Evolutionary conservation across 176 grass and related monocot genomes (phyloP).

Genomic region (Echinochloa phyllopogon): DNA sequence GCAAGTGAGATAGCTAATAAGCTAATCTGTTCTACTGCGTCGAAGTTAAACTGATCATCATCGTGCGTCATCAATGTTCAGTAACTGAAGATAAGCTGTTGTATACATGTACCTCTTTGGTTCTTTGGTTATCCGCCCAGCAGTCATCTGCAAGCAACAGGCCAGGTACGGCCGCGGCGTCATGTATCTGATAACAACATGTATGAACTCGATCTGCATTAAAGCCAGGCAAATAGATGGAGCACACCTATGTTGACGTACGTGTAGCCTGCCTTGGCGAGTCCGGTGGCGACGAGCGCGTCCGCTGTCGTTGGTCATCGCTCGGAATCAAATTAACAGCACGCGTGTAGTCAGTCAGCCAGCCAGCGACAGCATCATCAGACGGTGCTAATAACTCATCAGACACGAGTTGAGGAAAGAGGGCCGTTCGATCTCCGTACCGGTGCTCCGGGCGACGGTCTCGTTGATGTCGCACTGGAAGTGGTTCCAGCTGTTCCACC

Average conservation of each 20-base stretch:
- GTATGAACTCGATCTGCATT: not conserved
- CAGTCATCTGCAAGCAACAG: conserved; percentile 59
- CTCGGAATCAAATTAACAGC: not conserved
- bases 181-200: not conserved
- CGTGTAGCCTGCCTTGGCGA: conserved; percentile 62
- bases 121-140: conserved; percentile 66
- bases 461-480: conserved; percentile 65
- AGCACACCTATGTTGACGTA: conserved; percentile 65
- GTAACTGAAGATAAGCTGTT: not conserved
- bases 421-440: no score
- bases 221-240: not conserved
- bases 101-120: conserved; percentile 48
- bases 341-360: not conserved
- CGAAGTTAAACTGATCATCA: not conserved
- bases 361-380: not conserved
- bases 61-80: not conserved
- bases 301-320: conserved; percentile 56
- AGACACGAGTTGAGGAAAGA: not conserved
- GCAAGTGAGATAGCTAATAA: not conserved
- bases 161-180: not conserved
- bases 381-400: not conserved
- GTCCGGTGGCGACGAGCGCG: conserved; percentile 57
- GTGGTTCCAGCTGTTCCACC: conserved; percentile 86
- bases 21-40: not conserved
- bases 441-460: conserved; percentile 53